Conservation (phyloP, 106 monocot genomes). For the Allium cepa region DNA sequence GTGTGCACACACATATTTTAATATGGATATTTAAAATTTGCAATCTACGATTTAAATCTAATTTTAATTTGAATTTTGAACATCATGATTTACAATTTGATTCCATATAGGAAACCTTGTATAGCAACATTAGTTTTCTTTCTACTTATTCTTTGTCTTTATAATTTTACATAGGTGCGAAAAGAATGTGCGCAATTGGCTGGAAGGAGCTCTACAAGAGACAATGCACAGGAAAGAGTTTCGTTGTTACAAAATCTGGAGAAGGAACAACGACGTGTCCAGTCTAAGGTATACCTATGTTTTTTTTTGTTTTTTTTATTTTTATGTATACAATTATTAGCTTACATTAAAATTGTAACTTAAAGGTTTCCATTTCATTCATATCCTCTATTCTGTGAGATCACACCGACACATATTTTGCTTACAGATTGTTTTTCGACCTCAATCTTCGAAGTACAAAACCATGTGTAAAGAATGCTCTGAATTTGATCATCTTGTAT, state of each 20-base stretch:
- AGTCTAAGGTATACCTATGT: slow-evolving; percentile 42
- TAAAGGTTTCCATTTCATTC: neutral
- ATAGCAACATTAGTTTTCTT: neutral
- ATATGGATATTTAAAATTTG: no score
- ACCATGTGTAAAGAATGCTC: slow-evolving; percentile 28
- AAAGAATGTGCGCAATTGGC: slow-evolving; percentile 48
- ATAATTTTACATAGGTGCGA: slow-evolving; percentile 43
- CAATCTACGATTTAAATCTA: no score
- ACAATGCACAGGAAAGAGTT: slow-evolving; percentile 17
- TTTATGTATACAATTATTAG: neutral
- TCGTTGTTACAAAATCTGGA: slow-evolving; percentile 29
- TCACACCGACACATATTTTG: slow-evolving; percentile 3
- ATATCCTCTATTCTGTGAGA: neutral
- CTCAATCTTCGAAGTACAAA: slow-evolving; percentile 44
- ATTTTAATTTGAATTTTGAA: no score
- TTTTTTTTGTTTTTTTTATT: neutral
- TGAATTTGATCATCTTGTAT: slow-evolving; percentile 32
- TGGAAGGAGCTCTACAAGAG: slow-evolving; percentile 16
- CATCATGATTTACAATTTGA: no score
- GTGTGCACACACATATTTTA: neutral
- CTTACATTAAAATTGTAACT: neutral
- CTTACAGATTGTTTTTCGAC: slow-evolving; percentile 77
- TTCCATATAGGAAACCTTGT: neutral
- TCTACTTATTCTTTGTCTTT: neutral
- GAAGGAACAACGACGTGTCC: slow-evolving; percentile 25